phyloP scores from a whole-genome alignment of 2,329 filamentous ascomycete species.

The Fusarium algeriense region DNA sequence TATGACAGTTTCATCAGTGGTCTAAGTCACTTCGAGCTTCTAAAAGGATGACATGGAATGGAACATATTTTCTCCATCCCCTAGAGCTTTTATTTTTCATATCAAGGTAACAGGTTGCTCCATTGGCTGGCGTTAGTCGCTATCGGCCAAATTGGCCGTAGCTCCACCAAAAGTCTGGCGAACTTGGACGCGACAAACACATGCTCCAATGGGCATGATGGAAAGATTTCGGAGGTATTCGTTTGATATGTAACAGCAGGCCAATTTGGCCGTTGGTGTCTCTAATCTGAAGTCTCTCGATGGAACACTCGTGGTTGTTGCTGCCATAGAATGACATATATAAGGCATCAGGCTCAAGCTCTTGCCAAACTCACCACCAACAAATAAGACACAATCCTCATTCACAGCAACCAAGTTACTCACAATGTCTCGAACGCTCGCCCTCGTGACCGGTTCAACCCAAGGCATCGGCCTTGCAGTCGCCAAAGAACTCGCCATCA shows the following conservation, averaged over 20 bases:
- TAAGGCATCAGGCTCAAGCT: background rate
- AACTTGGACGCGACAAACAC: background rate
- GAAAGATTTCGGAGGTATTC: background rate
- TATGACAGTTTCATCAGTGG: too few relatives aligned
- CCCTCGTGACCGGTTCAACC: constrained; percentile 42
- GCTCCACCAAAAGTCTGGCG: background rate
- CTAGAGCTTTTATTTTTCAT: too few relatives aligned
- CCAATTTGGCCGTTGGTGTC: background rate
- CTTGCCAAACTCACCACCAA: background rate
- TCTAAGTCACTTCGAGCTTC: too few relatives aligned
- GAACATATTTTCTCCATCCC: too few relatives aligned
- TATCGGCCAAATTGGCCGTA: constrained; percentile 1
- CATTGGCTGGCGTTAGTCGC: background rate
- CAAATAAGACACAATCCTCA: background rate
- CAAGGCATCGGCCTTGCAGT: constrained; percentile 42
- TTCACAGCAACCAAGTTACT: background rate
- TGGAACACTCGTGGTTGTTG: rapidly evolving
- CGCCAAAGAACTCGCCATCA: constrained; percentile 40
- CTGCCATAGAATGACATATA: background rate
- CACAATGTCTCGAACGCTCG: constrained; percentile 30
- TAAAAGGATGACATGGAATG: too few relatives aligned
- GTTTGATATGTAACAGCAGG: background rate
- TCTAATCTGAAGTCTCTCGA: rapidly evolving
- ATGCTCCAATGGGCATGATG: background rate
- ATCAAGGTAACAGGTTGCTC: too few relatives aligned